phyloP scores from a whole-genome alignment of 2,329 filamentous ascomycete genomes.

The Fusarium solani-melongenae region DNA sequence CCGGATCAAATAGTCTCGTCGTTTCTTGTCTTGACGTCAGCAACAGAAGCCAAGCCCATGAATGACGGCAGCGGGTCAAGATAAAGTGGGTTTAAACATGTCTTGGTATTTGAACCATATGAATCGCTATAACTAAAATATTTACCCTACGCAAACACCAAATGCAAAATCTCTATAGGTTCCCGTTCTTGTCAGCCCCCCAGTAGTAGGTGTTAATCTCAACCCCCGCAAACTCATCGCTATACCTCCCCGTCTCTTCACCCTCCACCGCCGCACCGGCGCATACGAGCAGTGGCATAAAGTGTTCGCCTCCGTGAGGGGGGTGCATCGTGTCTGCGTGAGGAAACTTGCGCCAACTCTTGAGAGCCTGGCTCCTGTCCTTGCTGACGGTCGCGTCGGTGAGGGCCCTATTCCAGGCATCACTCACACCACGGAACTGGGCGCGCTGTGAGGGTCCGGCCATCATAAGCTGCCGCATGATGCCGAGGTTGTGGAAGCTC shows the following conservation, averaged over 20 bases:
- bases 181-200: conserved; percentile 46
- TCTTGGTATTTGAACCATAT: background rate
- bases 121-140: background rate
- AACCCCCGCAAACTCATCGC: conserved; percentile 60
- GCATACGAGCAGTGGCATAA: conserved; percentile 68
- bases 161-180: background rate
- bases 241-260: conserved; percentile 56
- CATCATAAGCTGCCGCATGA: conserved; percentile 54
- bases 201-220: conserved; percentile 68
- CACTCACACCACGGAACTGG: conserved; percentile 43
- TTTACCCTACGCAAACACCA: background rate
- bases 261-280: conserved; percentile 61
- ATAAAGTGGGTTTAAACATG: conserved; percentile 25
- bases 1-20: background rate
- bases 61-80: conserved; percentile 36
- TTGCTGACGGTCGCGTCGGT: conserved; percentile 52
- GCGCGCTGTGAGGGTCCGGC: conserved; percentile 34
- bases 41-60: conserved; percentile 27
- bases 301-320: conserved; percentile 64
- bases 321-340: conserved; percentile 66
- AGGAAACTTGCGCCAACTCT: conserved; percentile 60
- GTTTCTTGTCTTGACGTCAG: conserved; percentile 31
- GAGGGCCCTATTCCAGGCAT: conserved; percentile 60
- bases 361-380: conserved; percentile 52
- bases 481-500: conserved; percentile 64